phyloP scores from a whole-genome alignment of 2,329 filamentous ascomycete genomes.

The Sporothrix protearum region DNA sequence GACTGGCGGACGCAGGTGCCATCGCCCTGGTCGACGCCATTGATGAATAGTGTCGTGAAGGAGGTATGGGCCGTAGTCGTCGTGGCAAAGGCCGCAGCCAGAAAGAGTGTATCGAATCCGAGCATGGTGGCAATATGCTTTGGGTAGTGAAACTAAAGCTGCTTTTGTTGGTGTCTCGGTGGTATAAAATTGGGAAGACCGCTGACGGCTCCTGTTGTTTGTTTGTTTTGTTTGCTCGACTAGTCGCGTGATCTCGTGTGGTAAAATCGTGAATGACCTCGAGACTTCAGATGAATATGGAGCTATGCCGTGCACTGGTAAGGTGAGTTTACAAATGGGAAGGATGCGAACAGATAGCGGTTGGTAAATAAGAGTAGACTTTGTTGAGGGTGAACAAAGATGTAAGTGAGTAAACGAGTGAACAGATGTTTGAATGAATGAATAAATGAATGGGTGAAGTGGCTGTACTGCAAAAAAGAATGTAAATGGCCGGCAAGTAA shows the following conservation, averaged over 20 bases:
- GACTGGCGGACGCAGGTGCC: constrained; percentile 69
- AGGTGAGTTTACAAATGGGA: too few relatives aligned
- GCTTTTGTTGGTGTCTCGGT: not conserved
- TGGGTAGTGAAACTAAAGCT: not conserved
- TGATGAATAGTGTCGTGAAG: constrained; percentile 61
- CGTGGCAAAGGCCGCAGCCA: constrained; percentile 38
- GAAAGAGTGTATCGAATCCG: constrained; percentile 34
- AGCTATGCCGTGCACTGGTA: not conserved
- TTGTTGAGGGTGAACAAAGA: constrained; percentile 1
- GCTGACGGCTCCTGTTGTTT: not conserved
- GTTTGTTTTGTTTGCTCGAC: not conserved
- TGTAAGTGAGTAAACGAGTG: not conserved
- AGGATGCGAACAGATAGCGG: not conserved
- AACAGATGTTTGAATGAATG: not conserved
- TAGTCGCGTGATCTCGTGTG: not conserved
- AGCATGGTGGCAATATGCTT: constrained; percentile 33
- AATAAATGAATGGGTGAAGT: not conserved
- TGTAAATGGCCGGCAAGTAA: not conserved
- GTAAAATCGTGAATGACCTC: not conserved
- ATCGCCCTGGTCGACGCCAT: constrained; percentile 63
- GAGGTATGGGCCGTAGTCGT: constrained; percentile 55
- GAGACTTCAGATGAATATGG: not conserved
- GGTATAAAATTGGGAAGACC: too few relatives aligned
- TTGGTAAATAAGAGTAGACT: not conserved
- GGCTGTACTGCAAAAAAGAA: not conserved